Evolutionary conservation across 163 green algal genomes (phyloP).

Genomic region (Chlamydomonas reinhardtii): DNA sequence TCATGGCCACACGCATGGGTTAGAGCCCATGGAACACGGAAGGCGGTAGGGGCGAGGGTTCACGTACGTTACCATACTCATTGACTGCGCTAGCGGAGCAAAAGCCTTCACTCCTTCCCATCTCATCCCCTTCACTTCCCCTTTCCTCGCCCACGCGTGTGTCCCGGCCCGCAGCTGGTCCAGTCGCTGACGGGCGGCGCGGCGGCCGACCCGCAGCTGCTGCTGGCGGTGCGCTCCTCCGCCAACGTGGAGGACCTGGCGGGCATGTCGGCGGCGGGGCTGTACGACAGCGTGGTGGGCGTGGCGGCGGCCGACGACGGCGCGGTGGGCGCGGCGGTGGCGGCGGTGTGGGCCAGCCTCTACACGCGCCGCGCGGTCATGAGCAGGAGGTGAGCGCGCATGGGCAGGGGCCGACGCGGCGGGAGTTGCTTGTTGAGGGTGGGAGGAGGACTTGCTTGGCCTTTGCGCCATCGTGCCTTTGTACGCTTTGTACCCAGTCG

Average conservation of each 20-base stretch:
- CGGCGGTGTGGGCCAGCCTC: slow-evolving; percentile 93
- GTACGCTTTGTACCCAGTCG: no score
- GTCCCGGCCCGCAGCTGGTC: background rate
- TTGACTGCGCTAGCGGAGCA: no score
- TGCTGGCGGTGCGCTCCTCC: slow-evolving; percentile 89
- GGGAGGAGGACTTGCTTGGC: no score
- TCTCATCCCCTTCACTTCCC: no score
- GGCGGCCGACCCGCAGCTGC: background rate
- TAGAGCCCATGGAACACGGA: no score
- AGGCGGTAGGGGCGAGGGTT: no score
- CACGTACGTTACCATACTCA: no score
- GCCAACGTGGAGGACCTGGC: slow-evolving; percentile 97
- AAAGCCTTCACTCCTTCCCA: no score
- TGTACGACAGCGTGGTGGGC: slow-evolving; percentile 94
- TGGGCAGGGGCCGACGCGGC: background rate
- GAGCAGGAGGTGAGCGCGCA: slow-evolving; percentile 67
- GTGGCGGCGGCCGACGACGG: slow-evolving; percentile 60
- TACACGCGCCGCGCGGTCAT: slow-evolving; percentile 92
- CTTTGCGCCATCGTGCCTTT: no score
- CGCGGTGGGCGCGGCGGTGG: slow-evolving; percentile 74
- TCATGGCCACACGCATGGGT: no score
- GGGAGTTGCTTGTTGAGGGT: no score
- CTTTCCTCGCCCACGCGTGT: no score
- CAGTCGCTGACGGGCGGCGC: background rate
- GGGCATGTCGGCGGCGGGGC: slow-evolving; percentile 94